Evolutionary conservation across 805 yeast species (phyloP).

Genomic region (Myxozyma neotropica): DNA sequence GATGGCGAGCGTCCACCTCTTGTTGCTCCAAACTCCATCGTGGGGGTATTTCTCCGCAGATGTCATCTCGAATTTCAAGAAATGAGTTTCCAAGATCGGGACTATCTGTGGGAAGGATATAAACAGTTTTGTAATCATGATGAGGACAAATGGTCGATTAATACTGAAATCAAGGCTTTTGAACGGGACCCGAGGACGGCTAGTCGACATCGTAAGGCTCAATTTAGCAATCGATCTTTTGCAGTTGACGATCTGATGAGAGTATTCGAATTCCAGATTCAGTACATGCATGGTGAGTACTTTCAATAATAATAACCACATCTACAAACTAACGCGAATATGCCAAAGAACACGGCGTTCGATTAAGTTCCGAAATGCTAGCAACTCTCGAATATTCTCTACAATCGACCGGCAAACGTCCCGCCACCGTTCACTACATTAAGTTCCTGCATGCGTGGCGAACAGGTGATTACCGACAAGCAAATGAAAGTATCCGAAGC

Average conservation of each 20-base stretch:
- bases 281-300: conserved; percentile 29
- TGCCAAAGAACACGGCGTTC: background rate
- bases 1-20: background rate
- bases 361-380: background rate
- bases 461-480: conserved; percentile 56
- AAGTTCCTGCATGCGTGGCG: conserved; percentile 54
- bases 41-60: conserved; percentile 28
- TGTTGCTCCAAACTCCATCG: conserved; percentile 15
- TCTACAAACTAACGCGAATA: no score
- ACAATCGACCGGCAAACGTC: conserved; percentile 39
- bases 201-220: background rate
- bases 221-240: background rate
- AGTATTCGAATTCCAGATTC: conserved; percentile 29
- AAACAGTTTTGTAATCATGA: background rate
- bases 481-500: conserved; percentile 57
- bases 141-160: background rate
- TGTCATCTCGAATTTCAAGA: conserved; percentile 25
- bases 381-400: conserved; percentile 48
- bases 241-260: conserved; percentile 47
- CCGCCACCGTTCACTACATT: conserved; percentile 1
- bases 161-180: background rate
- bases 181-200: background rate
- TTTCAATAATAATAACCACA: no score
- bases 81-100: conserved; percentile 18
- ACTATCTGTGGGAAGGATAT: conserved; percentile 23